Base-by-base conservation (phyloP, 2,329 filamentous ascomycete genomes). In the Pseudogymnoascus sp. region DNA sequence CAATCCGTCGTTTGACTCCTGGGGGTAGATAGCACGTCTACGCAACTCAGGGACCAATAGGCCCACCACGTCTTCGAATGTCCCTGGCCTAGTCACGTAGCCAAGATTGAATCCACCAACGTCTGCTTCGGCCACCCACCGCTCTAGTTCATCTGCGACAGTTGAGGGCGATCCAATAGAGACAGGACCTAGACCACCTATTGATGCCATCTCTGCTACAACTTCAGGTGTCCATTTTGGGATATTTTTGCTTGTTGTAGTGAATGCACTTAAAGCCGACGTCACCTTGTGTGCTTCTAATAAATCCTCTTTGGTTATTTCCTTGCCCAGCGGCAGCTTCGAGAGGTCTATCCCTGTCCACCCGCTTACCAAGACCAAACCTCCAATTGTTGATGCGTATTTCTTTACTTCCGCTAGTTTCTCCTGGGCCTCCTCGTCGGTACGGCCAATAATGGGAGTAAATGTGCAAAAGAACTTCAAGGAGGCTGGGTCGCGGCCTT, bases 61-160 rank as follows among this genome's bases (percentile, higher is more conserved):
- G 23, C 89, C 84, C 21, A 85, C 81, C 6, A 90, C 84, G 67
- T 90, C 87, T 66, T 85, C 81, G 75, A 90, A 90, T 0, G 84
- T 85, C 60, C 83, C 81, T 0, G 86, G 87, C 68, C 86, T 86
- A 11, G 88, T 75, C 0, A 84, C 83, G 66, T 90, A 89, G 1
- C 83, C 84, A 72, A 91, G 81, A 70, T 91, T 91, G 74, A 91
- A 91, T 0, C 88, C 88, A 70, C 91, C 88, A 0, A 91, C 81
- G 67, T 89, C 88, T 0, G 85, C 86, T 71, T 89, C 87, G 14
- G 77, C 70, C 0, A 90, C 77, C 87, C 88, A 91, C 0, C 77
- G 74, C 73, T 91, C 85, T 63, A 91, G 78, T 47, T 82, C 80
- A 70, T 91, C 86, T 0, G 86, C 87, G 1, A 90, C 86, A 66